Evolutionary conservation across 129 eudicot genomes (phyloP), one percentile per base, ranked within the genome.

Genomic region (Arctium minus): DNA sequence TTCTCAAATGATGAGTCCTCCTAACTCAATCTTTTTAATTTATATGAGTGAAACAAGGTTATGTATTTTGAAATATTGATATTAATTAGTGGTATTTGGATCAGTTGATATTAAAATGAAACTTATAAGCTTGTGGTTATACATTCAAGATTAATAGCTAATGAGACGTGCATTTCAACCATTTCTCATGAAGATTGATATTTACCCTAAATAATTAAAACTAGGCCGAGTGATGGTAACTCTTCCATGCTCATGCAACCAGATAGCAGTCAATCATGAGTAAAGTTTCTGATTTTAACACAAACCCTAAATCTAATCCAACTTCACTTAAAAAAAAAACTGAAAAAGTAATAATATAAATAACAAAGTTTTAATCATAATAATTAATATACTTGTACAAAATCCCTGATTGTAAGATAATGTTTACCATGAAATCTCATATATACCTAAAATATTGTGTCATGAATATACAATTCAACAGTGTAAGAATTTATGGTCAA

Each of bases 361-460:
- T 9, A 30, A 56, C 42, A 38, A 22, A 22, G 27, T 32, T 70
- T 79, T 70, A 32, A 79, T 10, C 31, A 69, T 69, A 36, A n/a
- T 64, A 18, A 10, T 18, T 9, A n/a, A 15, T 35, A 36, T 22
- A 22, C 62, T 75, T 75, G 64, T 78, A 13, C 17, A 62, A 53
- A 79, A 79, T 64, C 46, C 77, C 70, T 74, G 48, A 27, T 74
- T 85, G 39, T 80, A 79, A 50, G 70, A 74, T 79, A 27, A 67
- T 74, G 29, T 48, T 32, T 68, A 71, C 38, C 65, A 27, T 50
- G 38, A 64, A 68, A 85, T 74, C 50, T 39, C 74, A 78, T 56
- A 53, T 78, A 78, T 39, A 84, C 69, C 69, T 85, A 36, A 39
- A 81, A 85, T 81, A 80, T 38, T 80, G 67, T 74, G 22, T 42